Evolutionary conservation across 176 grass and related monocot genomes (phyloP), one percentile per base, ranked within the genome.

Genomic region (Bolboschoenus planiculmis): DNA sequence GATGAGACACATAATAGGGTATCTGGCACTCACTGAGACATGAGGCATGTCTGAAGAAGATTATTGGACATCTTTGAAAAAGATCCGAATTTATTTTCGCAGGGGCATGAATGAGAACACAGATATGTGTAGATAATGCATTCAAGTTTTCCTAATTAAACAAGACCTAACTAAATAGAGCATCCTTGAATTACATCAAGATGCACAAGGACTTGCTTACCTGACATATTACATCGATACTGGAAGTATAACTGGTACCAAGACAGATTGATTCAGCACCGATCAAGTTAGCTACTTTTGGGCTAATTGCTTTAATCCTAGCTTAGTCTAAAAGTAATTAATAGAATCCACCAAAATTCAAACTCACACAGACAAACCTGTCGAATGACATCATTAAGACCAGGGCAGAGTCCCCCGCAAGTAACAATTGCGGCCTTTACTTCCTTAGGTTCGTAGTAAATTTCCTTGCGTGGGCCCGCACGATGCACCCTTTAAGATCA

Each of bases 381-480:
- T 82, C 95, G 87, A 81, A 94, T 94, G 83, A 94, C 95, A 92
- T 97, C 95, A 81, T 97, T 97, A 85, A 97, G 88, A 86, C 95
- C 95, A 39, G 95, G 95, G 75, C 92, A 94, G 63, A 97, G 92
- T 34, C 95, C 95, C 73, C 95, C 95, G 85, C 95, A 97, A 23
- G 90, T 97, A 87, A 97, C 95, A 84, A 97, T 94, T 84, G 88
- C 95, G 48, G 95, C 92, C 88, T 97, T 97, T 90, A 97, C 95
- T 91, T 94, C 92, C 48, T 87, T 64, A 10, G 95, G 95, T 83
- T 97, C 83, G 43, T 91, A 97, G 70, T 97, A 97, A 87, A 97
- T 97, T 74, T 94, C 82, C 81, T 97, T 94, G 18, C 95, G 90
- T 36, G 95, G 95, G 16, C 95, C 95, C 78, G 95, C 95, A 83